A percentile compares a stretch with the other conserved stretches of the same genome.
phyloP scores from a whole-genome alignment of 805 yeast species.

The Saccharomycopsis sp. region DNA sequence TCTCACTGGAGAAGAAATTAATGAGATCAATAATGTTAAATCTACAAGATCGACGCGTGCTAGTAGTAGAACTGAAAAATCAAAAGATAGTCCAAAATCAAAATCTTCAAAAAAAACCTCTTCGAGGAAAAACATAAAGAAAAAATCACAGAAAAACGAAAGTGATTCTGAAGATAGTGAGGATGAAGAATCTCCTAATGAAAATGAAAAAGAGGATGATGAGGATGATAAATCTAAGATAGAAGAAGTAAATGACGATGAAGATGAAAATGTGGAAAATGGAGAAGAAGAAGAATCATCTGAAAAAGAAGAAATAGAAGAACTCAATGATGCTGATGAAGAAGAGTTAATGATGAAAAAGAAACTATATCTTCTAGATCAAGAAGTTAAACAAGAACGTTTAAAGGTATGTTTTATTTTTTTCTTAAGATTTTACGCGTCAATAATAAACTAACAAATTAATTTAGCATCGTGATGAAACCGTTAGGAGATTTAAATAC shows the following conservation, averaged over 20 bases:
- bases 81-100: no score
- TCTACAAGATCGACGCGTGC: no score
- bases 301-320: background rate
- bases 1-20: no score
- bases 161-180: background rate
- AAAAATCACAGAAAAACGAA: no score
- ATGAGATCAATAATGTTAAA: no score
- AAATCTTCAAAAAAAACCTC: no score
- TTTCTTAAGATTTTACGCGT: background rate
- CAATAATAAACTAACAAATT: background rate
- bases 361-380: constrained; percentile 10
- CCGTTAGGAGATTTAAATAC: constrained; percentile 72
- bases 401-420: constrained; percentile 5
- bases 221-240: background rate
- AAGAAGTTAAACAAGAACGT: constrained; percentile 16
- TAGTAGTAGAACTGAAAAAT: no score
- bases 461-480: constrained; percentile 43
- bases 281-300: background rate
- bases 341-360: background rate
- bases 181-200: background rate
- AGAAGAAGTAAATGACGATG: background rate
- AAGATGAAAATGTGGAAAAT: background rate
- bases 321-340: background rate
- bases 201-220: background rate
- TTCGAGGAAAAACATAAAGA: no score